A percentile compares a stretch with the other conserved stretches of the same genome.
Conservation (phyloP, 2,329 filamentous ascomycete genomes). For the Ustulina deusta region DNA sequence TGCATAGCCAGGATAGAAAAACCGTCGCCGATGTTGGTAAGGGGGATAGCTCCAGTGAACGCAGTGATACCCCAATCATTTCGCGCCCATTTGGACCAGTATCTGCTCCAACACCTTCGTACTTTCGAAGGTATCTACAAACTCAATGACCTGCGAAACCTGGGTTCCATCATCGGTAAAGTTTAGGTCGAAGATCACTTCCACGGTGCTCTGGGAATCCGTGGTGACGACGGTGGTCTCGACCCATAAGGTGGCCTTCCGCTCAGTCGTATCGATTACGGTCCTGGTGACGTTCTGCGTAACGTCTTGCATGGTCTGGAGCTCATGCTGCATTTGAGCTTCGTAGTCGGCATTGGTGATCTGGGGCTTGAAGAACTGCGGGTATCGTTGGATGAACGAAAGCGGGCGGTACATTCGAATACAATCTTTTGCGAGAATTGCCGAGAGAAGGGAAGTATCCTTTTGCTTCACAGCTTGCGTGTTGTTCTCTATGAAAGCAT, state of each 20-base stretch:
- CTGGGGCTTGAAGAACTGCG: slow-evolving; percentile 41
- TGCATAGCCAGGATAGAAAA: slow-evolving; percentile 6
- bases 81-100: slow-evolving; percentile 23
- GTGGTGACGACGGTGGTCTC: slow-evolving; percentile 37
- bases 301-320: slow-evolving; percentile 40
- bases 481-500: slow-evolving; percentile 39
- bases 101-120: slow-evolving; percentile 43
- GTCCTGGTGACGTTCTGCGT: slow-evolving; percentile 38
- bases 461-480: slow-evolving; percentile 39
- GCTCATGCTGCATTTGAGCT: slow-evolving; percentile 35
- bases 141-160: slow-evolving; percentile 41
- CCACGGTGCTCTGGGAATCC: slow-evolving; percentile 33
- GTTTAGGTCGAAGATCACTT: slow-evolving; percentile 40
- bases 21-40: not conserved
- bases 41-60: not conserved
- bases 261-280: slow-evolving; percentile 36
- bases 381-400: slow-evolving; percentile 40
- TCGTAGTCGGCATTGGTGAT: slow-evolving; percentile 45
- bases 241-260: slow-evolving; percentile 39
- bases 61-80: slow-evolving; percentile 4
- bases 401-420: slow-evolving; percentile 40
- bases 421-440: slow-evolving; percentile 38
- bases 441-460: slow-evolving; percentile 38
- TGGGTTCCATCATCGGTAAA: slow-evolving; percentile 42
- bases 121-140: slow-evolving; percentile 41